Conservation (phyloP, 768 basidiomycete species). For the Rhodotorula sphaerocarpa region DNA sequence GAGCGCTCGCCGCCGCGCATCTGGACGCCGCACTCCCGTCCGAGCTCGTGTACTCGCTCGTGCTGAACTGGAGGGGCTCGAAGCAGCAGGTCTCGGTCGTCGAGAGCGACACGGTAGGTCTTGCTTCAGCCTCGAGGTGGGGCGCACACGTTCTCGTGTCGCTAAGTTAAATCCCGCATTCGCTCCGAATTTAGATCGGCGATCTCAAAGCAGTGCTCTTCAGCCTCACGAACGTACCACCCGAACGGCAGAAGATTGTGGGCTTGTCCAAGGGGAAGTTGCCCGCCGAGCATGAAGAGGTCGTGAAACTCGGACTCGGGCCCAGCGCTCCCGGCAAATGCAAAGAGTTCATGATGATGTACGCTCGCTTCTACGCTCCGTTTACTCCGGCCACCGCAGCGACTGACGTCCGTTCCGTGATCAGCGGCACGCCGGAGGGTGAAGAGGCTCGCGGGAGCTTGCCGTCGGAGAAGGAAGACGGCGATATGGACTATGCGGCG, state of each 20-base stretch:
- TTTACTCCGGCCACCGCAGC: too few species aligned
- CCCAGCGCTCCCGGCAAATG: not conserved
- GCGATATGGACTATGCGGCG: conserved; percentile 66
- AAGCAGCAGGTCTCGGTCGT: conserved; percentile 4
- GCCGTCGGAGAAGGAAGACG: conserved; percentile 59
- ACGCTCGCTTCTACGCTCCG: not conserved
- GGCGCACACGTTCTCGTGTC: not conserved
- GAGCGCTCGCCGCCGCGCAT: not conserved
- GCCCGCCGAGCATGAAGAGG: conserved; percentile 62
- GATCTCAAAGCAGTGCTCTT: conserved; percentile 66
- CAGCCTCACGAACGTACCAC: conserved; percentile 65
- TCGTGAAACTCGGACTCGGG: conserved; percentile 44
- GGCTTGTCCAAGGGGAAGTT: conserved; percentile 76
- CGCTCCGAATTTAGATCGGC: conserved; percentile 48
- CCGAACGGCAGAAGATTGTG: conserved; percentile 77
- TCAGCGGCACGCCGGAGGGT: conserved; percentile 71
- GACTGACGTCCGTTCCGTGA: not conserved
- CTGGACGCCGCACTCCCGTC: not conserved
- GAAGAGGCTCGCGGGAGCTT: conserved; percentile 66
- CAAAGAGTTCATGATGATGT: conserved; percentile 54
- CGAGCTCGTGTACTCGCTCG: conserved; percentile 8
- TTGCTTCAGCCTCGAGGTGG: not conserved
- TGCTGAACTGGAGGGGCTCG: conserved; percentile 5
- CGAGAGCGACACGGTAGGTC: conserved; percentile 20
- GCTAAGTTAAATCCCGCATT: not conserved